Percentiles rank a stretch among this genome's conserved stretches.
Evolutionary conservation across 495 filamentous ascomycete genomes (phyloP).

Genomic region (Trypethelium eluteriae): DNA sequence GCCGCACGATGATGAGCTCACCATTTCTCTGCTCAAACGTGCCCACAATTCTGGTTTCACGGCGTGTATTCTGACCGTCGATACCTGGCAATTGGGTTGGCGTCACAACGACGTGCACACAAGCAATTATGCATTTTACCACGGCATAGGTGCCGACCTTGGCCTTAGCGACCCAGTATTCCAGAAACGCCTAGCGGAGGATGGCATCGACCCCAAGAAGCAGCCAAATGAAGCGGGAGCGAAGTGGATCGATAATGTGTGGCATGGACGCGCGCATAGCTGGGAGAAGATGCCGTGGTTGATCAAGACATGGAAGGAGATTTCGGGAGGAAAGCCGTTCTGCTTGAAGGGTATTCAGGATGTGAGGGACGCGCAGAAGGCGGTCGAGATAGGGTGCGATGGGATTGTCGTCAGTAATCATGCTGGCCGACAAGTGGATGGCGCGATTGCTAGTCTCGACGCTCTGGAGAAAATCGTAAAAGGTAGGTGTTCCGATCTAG

Average conservation of each 20-base stretch:
- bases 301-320: slow-evolving; percentile 29
- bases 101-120: slow-evolving; percentile 52
- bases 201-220: slow-evolving; percentile 46
- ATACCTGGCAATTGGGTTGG: slow-evolving; percentile 61
- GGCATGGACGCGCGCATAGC: slow-evolving; percentile 53
- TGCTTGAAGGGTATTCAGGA: slow-evolving; percentile 51
- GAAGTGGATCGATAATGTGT: slow-evolving; percentile 59
- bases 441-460: slow-evolving; percentile 54
- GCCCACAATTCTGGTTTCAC: slow-evolving; percentile 50
- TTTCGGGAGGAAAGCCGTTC: slow-evolving; percentile 49
- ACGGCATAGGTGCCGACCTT: slow-evolving; percentile 48
- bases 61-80: slow-evolving; percentile 54
- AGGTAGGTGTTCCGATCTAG: slow-evolving; percentile 23
- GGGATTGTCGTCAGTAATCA: slow-evolving; percentile 56
- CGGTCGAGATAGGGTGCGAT: slow-evolving; percentile 48
- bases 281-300: slow-evolving; percentile 54
- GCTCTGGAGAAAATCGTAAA: slow-evolving; percentile 58
- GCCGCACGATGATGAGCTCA: slow-evolving; percentile 55
- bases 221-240: slow-evolving; percentile 46
- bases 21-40: slow-evolving; percentile 48
- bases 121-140: slow-evolving; percentile 59
- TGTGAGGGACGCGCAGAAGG: slow-evolving; percentile 47
- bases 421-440: slow-evolving; percentile 57
- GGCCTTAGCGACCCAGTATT: slow-evolving; percentile 55
- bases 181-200: slow-evolving; percentile 42